Evolutionary conservation across 768 basidiomycete species (phyloP).

Genomic region (Termitomyces sp.): DNA sequence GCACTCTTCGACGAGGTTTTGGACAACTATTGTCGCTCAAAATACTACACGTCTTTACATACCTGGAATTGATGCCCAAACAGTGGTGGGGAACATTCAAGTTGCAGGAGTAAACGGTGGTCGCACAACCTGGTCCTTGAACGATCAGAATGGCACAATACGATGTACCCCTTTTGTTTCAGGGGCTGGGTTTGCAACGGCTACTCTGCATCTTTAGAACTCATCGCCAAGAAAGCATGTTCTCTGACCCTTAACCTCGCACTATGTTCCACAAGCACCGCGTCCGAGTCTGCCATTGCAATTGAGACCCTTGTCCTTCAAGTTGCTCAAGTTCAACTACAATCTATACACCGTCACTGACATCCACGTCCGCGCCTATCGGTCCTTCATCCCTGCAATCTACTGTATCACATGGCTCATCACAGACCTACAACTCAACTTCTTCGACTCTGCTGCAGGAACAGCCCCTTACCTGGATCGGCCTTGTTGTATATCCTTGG

Average conservation of each 20-base stretch:
- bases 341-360: not conserved
- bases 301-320: not conserved
- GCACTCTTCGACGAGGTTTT: not conserved
- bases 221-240: not conserved
- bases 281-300: not conserved
- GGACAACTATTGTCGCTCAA: not conserved
- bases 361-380: not conserved
- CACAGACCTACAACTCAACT: not conserved
- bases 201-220: not conserved
- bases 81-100: not conserved
- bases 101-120: not conserved
- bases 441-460: not conserved
- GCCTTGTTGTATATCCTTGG: not conserved
- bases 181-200: not conserved
- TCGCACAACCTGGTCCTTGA: not conserved
- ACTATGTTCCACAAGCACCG: not conserved
- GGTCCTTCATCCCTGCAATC: not conserved
- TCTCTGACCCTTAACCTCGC: not conserved
- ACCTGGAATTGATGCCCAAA: not conserved
- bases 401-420: not conserved
- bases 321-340: not conserved
- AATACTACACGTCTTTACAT: not conserved
- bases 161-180: too few relatives aligned
- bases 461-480: not conserved
- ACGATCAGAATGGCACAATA: not conserved